A percentile compares a stretch with the other conserved stretches of the same genome.
Conservation (phyloP, 768 basidiomycete species). For the Xerocomus spinulosus region DNA sequence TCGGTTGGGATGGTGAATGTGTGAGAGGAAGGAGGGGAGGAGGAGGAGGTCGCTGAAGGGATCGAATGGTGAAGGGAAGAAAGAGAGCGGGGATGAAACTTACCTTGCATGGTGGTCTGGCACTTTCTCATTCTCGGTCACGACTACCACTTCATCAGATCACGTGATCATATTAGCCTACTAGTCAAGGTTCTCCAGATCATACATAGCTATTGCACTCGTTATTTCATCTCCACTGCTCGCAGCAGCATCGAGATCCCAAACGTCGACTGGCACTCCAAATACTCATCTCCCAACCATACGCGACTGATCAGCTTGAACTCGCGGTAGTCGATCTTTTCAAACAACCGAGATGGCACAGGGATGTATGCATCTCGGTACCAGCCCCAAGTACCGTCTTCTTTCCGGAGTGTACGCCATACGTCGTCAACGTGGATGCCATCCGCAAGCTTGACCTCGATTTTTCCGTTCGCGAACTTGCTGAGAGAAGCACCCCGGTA, state of each 20-base stretch:
- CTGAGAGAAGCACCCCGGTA: conserved; percentile 14
- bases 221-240: conserved; percentile 34
- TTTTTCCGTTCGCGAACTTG: not conserved
- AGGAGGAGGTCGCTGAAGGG: conserved; percentile 17
- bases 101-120: conserved; percentile 21
- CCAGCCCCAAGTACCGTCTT: conserved; percentile 29
- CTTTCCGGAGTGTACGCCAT: conserved; percentile 14
- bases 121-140: conserved; percentile 9
- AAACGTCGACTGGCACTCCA: conserved; percentile 32
- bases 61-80: conserved; percentile 1
- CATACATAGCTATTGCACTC: not conserved
- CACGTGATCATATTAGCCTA: conserved; percentile 12
- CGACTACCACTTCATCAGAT: conserved; percentile 1
- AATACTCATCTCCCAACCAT: conserved; percentile 29
- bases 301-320: conserved; percentile 38
- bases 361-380: conserved; percentile 43
- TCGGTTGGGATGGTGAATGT: conserved; percentile 19
- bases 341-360: conserved; percentile 43
- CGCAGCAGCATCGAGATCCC: conserved; percentile 42
- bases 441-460: not conserved
- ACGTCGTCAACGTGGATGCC: conserved; percentile 23
- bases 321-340: conserved; percentile 41
- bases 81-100: conserved; percentile 7
- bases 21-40: conserved; percentile 18
- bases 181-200: not conserved